Evolutionary conservation across 2,329 filamentous ascomycete species (phyloP).

Genomic region (Westerdykella sp.): DNA sequence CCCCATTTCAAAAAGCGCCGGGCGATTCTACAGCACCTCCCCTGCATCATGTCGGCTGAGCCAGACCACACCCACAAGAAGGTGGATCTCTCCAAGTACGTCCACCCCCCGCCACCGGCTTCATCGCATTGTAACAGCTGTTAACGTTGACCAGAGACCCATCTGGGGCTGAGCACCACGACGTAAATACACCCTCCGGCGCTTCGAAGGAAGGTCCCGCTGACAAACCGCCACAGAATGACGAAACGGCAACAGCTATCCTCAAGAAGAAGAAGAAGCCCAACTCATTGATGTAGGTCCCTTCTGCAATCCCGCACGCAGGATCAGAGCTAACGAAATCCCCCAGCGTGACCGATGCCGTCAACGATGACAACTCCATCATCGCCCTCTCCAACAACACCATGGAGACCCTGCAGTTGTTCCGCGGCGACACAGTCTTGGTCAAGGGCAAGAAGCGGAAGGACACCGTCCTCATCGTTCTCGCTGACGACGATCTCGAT

Average conservation of each 20-base stretch:
- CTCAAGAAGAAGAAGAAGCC: conserved; percentile 99
- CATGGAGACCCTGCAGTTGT: conserved; percentile 96
- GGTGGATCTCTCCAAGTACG: conserved; percentile 45
- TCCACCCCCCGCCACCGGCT: conserved; percentile 11
- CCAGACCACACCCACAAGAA: conserved; percentile 45
- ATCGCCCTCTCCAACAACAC: conserved; percentile 97
- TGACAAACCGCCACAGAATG: conserved; percentile 53
- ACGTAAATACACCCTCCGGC: conserved; percentile 47
- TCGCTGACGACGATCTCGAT: conserved; percentile 96
- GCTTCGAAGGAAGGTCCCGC: conserved; percentile 14
- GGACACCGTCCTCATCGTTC: conserved; percentile 95
- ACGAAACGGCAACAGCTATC: conserved; percentile 91
- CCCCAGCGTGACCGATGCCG: conserved; percentile 86
- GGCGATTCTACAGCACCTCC: conserved; percentile 9
- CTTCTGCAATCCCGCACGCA: neutral
- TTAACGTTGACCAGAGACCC: conserved; percentile 62
- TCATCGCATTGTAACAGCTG: conserved; percentile 8
- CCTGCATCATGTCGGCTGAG: conserved; percentile 44
- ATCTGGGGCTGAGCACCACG: conserved; percentile 80
- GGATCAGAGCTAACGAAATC: conserved; percentile 25
- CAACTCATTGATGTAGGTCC: conserved; percentile 87
- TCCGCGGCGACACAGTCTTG: conserved; percentile 95
- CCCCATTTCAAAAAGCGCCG: conserved; percentile 8
- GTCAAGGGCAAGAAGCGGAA: conserved; percentile 99
- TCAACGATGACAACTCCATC: conserved; percentile 99